Base-by-base conservation (phyloP, 2,329 filamentous ascomycete genomes). In the Microsporum ferrugineum region DNA sequence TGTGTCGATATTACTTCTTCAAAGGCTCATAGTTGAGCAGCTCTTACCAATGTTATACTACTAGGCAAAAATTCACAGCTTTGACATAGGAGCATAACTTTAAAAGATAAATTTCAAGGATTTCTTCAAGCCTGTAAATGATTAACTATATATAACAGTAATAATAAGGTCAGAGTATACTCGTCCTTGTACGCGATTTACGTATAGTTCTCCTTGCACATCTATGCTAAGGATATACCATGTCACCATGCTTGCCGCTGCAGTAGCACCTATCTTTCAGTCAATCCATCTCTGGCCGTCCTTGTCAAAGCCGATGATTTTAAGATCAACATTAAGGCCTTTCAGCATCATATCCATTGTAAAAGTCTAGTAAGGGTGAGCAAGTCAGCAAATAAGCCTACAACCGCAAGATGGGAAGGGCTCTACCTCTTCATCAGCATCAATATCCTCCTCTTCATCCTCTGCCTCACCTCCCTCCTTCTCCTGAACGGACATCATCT, bases 301-400 rank as follows among this genome's bases (percentile, higher is more conserved):
- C 62, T 78, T 77, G 70, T 86, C 83, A 69, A 82, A 88, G 3
- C 85, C 85, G 65, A 88, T 85, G n/a, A 82, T 68, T 57, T 79
- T 74, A 3, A 82, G 71, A 60, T 87, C 83, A 61, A 88, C 81
- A 67, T 86, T 85, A 62, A 88, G 73, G 34, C 79, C 83, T 65
- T 79, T 80, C 14, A 88, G 77, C 85, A 88, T 88, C 79, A 83
- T 83, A 56, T 81, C 83, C 80, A 88, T 86, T 10, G 84, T 87
- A 67, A 88, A 87, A 10, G 79, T 80, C 83, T 85, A 65, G 5
- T 23, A 23, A 47, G 6, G 39, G 39, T 6, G 53, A 57, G 59
- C 7, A n/a, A 36, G 14, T 55, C n/a, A 41, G 60, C 63, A 57
- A 65, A 59, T 31, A 60, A 64, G 61, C 62, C 53, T 39, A 56